These are phyloP conservation scores for Durio zibethinus DNA, from an alignment of 345 rosid species.

Conservation along the genomic window DNA sequence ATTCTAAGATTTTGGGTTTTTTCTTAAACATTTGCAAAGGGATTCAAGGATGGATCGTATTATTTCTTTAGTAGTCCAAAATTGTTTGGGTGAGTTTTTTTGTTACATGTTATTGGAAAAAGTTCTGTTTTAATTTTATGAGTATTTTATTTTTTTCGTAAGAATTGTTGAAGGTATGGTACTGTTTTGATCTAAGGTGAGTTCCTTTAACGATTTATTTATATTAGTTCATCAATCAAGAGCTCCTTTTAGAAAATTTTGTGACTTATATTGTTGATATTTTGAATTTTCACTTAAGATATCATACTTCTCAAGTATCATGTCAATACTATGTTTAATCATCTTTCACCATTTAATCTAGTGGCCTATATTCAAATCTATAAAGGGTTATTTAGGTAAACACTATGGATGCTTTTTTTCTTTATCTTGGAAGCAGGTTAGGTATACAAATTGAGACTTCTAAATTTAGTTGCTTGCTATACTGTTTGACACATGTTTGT, in stretches of 20 bases:
- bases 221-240: too few species aligned
- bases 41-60: background rate
- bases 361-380: constrained; percentile 89
- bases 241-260: background rate
- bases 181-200: too few species aligned
- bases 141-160: too few species aligned
- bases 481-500: background rate
- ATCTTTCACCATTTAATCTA: constrained; percentile 79
- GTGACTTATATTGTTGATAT: background rate
- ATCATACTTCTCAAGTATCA: constrained; percentile 59
- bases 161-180: too few species aligned
- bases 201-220: too few species aligned
- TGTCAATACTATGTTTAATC: constrained; percentile 72
- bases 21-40: too few species aligned
- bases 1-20: too few species aligned
- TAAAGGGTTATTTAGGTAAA: constrained; percentile 73
- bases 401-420: background rate
- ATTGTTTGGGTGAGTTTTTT: too few species aligned
- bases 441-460: background rate
- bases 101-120: too few species aligned
- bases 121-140: too few species aligned
- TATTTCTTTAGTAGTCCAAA: background rate
- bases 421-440: background rate
- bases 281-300: background rate
- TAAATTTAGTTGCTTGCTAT: background rate